Percentiles rank a stretch among this genome's conserved stretches.
Conservation (phyloP, 352 stramenopile genomes). For the Phytophthora pini region DNA sequence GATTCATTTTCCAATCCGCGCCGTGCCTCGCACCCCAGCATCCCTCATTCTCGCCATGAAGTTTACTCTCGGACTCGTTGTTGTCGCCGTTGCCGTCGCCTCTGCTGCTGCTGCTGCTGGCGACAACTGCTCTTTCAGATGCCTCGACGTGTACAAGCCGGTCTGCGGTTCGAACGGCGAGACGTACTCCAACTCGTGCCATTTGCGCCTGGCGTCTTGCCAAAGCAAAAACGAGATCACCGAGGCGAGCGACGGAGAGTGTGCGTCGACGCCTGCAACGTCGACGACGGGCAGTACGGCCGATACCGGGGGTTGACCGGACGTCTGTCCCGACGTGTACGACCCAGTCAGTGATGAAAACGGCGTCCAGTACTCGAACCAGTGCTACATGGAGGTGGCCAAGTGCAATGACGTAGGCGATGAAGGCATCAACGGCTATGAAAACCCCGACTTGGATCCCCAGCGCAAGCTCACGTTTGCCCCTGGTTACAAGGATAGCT, state of each 20-base stretch:
- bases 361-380: conserved; percentile 42
- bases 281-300: neutral
- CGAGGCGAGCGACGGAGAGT: conserved; percentile 31
- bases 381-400: conserved; percentile 40
- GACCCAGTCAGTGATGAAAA: conserved; percentile 41
- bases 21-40: conserved; percentile 1
- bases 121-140: conserved; percentile 24
- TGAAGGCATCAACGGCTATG: too few relatives aligned
- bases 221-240: conserved; percentile 34
- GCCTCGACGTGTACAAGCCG: conserved; percentile 29
- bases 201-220: conserved; percentile 36
- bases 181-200: conserved; percentile 53
- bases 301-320: conserved; percentile 3
- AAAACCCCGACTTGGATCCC: neutral
- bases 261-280: conserved; percentile 13
- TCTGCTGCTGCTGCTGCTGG: neutral
- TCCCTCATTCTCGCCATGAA: conserved; percentile 16
- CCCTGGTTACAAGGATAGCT: conserved; percentile 9
- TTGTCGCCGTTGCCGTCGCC: conserved; percentile 12
- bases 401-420: conserved; percentile 24
- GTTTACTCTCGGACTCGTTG: conserved; percentile 10
- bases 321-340: conserved; percentile 21
- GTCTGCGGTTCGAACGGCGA: conserved; percentile 54
- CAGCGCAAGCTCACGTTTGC: conserved; percentile 18
- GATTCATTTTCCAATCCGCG: conserved; percentile 21